These are phyloP conservation scores for Magnusiomyces suaveolens DNA, from an alignment of 1,139 yeast species.

Conservation along the genomic window DNA sequence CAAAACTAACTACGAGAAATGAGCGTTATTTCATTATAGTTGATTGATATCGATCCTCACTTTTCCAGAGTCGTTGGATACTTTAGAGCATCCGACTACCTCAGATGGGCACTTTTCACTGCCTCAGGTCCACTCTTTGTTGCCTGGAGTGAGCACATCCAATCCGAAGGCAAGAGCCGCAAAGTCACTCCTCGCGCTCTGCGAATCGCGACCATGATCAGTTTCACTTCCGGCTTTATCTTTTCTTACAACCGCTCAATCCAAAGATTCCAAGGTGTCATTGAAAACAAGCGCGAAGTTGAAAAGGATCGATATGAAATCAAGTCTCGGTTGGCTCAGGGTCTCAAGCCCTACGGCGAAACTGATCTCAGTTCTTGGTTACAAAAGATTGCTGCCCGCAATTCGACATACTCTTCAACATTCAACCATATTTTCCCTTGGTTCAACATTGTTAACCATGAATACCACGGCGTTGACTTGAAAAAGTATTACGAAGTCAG, in stretches of 20 bases:
- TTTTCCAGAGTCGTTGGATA: conserved; percentile 62
- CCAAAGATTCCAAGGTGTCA: conserved; percentile 68
- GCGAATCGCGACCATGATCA: conserved; percentile 50
- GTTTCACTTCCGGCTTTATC: conserved; percentile 62
- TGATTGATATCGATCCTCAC: conserved; percentile 74
- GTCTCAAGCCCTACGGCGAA: conserved; percentile 52
- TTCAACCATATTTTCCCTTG: conserved; percentile 61
- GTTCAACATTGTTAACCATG: conserved; percentile 76
- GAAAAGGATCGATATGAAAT: conserved; percentile 64
- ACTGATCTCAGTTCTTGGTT: conserved; percentile 57
- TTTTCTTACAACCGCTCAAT: conserved; percentile 55
- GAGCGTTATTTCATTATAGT: conserved; percentile 24
- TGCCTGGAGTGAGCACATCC: conserved; percentile 47
- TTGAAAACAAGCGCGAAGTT: conserved; percentile 67
- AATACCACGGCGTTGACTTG: conserved; percentile 72
- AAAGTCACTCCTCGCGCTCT: conserved; percentile 49
- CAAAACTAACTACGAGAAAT: too few relatives aligned
- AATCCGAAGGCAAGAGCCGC: conserved; percentile 46
- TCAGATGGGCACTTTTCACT: conserved; percentile 52
- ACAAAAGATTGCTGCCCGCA: conserved; percentile 69
- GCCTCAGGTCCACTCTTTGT: conserved; percentile 58
- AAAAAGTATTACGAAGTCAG: conserved; percentile 60
- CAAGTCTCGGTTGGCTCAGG: conserved; percentile 56
- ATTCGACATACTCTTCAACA: conserved; percentile 64
- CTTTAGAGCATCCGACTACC: conserved; percentile 61